Evolutionary conservation across 208 protist species (phyloP).

Genomic region (Phytomonas serpens): DNA sequence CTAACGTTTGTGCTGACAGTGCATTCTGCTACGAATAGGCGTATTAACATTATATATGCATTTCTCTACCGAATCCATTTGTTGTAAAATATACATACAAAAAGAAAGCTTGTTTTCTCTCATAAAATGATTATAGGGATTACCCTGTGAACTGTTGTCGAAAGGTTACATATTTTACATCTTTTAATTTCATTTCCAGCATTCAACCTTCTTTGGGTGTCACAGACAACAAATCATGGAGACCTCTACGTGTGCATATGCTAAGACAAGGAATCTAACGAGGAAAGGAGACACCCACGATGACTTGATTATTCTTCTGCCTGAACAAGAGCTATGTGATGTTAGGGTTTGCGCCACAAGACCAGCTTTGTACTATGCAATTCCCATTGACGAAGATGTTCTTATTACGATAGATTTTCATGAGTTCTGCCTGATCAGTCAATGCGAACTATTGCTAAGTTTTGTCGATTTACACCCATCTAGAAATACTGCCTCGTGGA

Average conservation of each 20-base stretch:
- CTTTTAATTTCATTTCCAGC: background rate
- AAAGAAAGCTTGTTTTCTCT: background rate
- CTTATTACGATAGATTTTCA: constrained; percentile 67
- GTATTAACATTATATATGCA: background rate
- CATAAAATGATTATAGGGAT: background rate
- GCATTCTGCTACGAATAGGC: background rate
- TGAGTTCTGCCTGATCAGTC: constrained; percentile 67
- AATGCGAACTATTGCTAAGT: constrained; percentile 68
- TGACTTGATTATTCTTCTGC: constrained; percentile 2
- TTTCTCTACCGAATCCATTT: background rate
- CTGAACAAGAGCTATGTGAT: constrained; percentile 7
- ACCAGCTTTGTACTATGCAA: constrained; percentile 50
- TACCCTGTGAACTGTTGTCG: background rate
- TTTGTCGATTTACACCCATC: constrained; percentile 45
- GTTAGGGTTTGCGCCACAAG: constrained; percentile 30
- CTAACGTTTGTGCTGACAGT: background rate
- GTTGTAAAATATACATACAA: no score
- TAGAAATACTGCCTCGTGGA: constrained; percentile 75
- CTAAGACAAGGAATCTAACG: background rate
- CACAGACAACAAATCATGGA: background rate
- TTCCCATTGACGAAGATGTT: constrained; percentile 30
- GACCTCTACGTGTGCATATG: background rate
- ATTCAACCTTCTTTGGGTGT: background rate
- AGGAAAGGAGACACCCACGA: background rate
- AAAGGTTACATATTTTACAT: background rate